Evolutionary conservation across 192 early-diverging fungal genomes (phyloP).

Genomic region (Backusella morwellensis): DNA sequence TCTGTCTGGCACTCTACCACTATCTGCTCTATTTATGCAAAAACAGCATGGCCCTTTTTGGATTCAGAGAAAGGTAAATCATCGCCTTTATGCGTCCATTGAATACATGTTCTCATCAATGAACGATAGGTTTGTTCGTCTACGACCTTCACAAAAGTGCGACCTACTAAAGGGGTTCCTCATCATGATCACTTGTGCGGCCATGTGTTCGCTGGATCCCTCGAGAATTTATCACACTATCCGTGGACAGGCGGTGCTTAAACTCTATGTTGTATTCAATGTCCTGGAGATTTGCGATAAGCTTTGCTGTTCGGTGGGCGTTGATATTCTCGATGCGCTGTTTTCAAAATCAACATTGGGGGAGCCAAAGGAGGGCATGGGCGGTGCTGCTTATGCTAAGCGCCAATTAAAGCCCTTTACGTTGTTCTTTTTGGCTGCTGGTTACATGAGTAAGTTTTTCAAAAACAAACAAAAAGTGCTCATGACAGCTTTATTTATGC

Average conservation of each 20-base stretch:
- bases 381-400: constrained; percentile 29
- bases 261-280: constrained; percentile 98
- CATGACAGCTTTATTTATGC: background rate
- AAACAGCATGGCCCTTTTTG: constrained; percentile 35
- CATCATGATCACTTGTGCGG: constrained; percentile 69
- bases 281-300: constrained; percentile 94
- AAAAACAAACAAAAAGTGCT: background rate
- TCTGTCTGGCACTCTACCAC: constrained; percentile 63
- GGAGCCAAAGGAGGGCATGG: constrained; percentile 28
- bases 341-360: constrained; percentile 76
- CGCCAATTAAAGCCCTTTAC: constrained; percentile 48
- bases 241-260: constrained; percentile 93
- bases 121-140: constrained; percentile 37
- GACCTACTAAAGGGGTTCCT: constrained; percentile 89
- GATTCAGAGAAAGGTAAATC: constrained; percentile 33
- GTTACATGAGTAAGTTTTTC: constrained; percentile 70
- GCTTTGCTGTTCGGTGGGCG: constrained; percentile 89
- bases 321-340: constrained; percentile 92
- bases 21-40: constrained; percentile 39
- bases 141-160: constrained; percentile 82
- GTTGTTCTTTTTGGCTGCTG: constrained; percentile 71
- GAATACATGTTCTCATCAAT: background rate
- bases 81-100: background rate
- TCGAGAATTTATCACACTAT: constrained; percentile 93
- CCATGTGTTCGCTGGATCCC: constrained; percentile 81